phyloP scores from a whole-genome alignment of 371 early-diverging fungal genomes.

The Circinella umbellata region DNA sequence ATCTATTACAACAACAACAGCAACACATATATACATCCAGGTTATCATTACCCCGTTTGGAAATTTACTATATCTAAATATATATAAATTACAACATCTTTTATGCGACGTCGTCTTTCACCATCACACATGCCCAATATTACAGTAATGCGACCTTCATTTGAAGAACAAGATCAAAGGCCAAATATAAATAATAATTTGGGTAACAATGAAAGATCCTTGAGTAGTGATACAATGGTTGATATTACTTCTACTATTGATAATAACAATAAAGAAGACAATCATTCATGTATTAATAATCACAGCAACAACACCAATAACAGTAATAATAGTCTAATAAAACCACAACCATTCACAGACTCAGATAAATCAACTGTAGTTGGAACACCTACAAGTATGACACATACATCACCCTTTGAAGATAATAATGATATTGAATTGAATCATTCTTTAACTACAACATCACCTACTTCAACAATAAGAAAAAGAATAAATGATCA shows the following conservation, averaged over 20 bases:
- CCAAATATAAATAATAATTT: not conserved
- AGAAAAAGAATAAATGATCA: not conserved
- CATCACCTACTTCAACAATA: too few relatives aligned
- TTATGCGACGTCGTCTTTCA: constrained; percentile 1
- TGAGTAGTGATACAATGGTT: constrained; percentile 19
- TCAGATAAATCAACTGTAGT: not conserved
- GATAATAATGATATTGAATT: not conserved
- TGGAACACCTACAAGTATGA: constrained; percentile 1
- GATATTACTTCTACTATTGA: not conserved
- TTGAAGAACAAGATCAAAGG: not conserved
- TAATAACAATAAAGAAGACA: too few relatives aligned
- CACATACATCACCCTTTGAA: not conserved
- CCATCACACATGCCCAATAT: not conserved
- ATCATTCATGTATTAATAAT: too few relatives aligned
- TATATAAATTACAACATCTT: not conserved
- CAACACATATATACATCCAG: too few relatives aligned
- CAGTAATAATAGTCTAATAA: not conserved
- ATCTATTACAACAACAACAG: too few relatives aligned
- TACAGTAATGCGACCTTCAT: not conserved
- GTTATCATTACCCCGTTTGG: not conserved
- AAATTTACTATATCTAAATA: not conserved
- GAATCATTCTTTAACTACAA: not conserved
- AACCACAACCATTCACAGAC: not conserved
- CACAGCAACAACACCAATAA: not conserved
- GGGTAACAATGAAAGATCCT: constrained; percentile 7